Conservation (phyloP, 2,329 filamentous ascomycete species). For the Colletotrichum costaricense region DNA sequence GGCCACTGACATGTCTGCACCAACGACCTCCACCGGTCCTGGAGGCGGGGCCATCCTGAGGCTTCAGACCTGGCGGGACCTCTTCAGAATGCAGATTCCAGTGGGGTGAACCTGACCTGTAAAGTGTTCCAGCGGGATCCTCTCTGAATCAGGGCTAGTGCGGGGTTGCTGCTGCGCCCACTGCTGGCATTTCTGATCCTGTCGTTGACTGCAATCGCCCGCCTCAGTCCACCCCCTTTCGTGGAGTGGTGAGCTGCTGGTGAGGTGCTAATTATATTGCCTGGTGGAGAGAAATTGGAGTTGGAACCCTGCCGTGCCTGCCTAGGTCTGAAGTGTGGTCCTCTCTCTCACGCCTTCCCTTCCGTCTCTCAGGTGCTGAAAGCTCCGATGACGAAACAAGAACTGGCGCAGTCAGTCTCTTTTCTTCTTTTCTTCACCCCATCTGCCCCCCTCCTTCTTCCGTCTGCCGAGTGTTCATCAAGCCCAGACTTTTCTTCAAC, state of each 20-base stretch:
- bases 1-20: slow-evolving; percentile 30
- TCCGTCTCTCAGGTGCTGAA: not conserved
- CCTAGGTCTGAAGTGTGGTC: not conserved
- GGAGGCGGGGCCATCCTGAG: slow-evolving; percentile 11
- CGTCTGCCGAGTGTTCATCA: not conserved
- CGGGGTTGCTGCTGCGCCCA: slow-evolving; percentile 35
- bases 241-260: slow-evolving; percentile 5
- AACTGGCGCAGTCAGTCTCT: slow-evolving; percentile 15
- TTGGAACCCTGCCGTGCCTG: slow-evolving; percentile 17
- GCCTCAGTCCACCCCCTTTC: not conserved
- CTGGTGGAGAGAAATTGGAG: slow-evolving; percentile 28
- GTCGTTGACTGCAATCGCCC: slow-evolving; percentile 4
- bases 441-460: slow-evolving; percentile 1
- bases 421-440: slow-evolving; percentile 22
- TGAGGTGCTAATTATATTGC: slow-evolving; percentile 29
- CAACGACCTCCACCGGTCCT: not conserved
- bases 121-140: not conserved
- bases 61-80: slow-evolving; percentile 7
- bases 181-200: slow-evolving; percentile 27
- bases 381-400: slow-evolving; percentile 33
- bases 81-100: not conserved
- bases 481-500: not conserved
- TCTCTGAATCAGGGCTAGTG: slow-evolving; percentile 36
- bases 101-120: not conserved
- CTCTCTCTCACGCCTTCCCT: not conserved